phyloP scores from a whole-genome alignment of 106 monocot genomes.

The Allium fistulosum region DNA sequence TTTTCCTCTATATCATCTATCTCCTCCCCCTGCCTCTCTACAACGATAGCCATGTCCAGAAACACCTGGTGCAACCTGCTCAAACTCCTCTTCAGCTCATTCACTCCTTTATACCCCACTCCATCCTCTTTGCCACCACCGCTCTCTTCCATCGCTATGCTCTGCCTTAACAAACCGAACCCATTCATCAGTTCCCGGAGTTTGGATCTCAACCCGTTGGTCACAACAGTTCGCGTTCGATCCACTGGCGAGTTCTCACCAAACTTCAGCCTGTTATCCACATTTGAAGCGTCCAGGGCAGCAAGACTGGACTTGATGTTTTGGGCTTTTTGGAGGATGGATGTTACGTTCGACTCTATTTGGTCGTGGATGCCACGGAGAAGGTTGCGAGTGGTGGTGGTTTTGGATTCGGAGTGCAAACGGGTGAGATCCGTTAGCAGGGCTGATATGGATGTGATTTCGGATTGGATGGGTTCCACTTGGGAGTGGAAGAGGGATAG shows the following conservation, averaged over 20 bases:
- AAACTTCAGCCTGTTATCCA: conserved; percentile 34
- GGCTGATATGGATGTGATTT: conserved; percentile 20
- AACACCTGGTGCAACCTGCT: conserved; percentile 36
- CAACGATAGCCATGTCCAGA: conserved; percentile 35
- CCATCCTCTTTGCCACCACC: conserved; percentile 1
- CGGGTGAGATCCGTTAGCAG: conserved; percentile 30
- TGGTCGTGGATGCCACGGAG: conserved; percentile 42
- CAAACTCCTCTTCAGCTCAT: conserved; percentile 35
- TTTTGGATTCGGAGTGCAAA: conserved; percentile 53
- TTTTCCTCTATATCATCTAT: conserved; percentile 41
- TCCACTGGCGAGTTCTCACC: conserved; percentile 47
- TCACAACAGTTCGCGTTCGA: conserved; percentile 54
- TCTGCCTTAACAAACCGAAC: conserved; percentile 35
- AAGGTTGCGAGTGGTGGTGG: conserved; percentile 31
- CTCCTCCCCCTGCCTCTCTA: conserved; percentile 34
- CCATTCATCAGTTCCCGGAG: conserved; percentile 58
- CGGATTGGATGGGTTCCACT: conserved; percentile 22
- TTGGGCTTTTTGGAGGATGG: conserved; percentile 59
- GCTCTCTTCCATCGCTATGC: conserved; percentile 28
- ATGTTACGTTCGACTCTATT: conserved; percentile 47
- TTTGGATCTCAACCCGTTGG: conserved; percentile 34
- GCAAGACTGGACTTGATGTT: conserved; percentile 27
- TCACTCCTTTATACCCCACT: conserved; percentile 12
- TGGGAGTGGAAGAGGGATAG: conserved; percentile 38
- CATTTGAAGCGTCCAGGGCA: conserved; percentile 55